Conservation (phyloP, 73 alveolate genomes). For the Paramecium tetraurelia region DNA sequence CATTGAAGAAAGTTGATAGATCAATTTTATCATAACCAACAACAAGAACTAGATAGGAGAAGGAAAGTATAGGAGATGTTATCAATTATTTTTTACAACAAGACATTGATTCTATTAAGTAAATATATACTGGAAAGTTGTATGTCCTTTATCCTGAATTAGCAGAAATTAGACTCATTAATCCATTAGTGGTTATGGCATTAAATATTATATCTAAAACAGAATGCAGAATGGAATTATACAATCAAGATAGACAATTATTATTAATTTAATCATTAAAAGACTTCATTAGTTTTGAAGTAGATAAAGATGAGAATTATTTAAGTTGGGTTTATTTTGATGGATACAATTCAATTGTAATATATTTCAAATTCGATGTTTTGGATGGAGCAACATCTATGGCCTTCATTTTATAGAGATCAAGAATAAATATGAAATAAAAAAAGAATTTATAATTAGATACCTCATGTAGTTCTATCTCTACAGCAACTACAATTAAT, state of each 20-base stretch:
- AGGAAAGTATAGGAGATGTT: not conserved
- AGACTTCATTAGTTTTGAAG: not conserved
- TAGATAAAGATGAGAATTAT: not conserved
- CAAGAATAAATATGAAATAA: not conserved
- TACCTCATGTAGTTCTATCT: not conserved
- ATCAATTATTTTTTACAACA: not conserved
- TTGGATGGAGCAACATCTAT: slow-evolving; percentile 9
- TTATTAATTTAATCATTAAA: not conserved
- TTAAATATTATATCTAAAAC: not conserved
- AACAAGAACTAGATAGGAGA: not conserved
- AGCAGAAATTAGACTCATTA: not conserved
- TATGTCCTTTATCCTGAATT: not conserved
- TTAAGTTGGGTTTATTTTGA: slow-evolving; percentile 26
- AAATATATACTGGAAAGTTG: not conserved
- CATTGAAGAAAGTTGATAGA: not conserved
- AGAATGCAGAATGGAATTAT: not conserved
- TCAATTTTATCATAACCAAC: not conserved
- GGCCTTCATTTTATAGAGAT: not conserved
- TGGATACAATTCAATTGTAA: not conserved
- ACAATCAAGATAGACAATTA: slow-evolving; percentile 21
- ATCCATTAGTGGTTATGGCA: not conserved
- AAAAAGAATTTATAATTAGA: not conserved
- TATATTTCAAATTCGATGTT: not conserved
- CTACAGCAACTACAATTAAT: not conserved
- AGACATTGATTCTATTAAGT: not conserved